Evolutionary conservation across 192 early-diverging fungal species (phyloP).

Genomic region (Backusella morwellensis): DNA sequence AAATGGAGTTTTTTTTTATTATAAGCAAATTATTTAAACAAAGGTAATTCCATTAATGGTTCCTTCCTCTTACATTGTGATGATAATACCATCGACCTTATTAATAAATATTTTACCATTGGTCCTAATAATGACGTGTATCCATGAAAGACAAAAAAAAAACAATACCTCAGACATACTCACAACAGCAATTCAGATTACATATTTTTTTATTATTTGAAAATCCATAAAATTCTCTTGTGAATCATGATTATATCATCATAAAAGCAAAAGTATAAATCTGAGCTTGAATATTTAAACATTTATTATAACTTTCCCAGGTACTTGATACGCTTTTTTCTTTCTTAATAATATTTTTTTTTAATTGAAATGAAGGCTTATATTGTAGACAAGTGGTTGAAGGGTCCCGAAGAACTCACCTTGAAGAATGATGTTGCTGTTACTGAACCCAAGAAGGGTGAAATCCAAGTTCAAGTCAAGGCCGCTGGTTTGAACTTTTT

Average conservation of each 20-base stretch:
- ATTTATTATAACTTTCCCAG: constrained; percentile 1
- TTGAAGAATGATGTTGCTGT: constrained; percentile 56
- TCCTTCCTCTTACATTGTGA: too few relatives aligned
- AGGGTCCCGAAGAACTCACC: constrained; percentile 41
- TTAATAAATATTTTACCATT: background rate
- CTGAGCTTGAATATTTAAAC: background rate
- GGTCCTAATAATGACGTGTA: background rate
- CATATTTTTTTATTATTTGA: background rate
- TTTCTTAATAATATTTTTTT: background rate
- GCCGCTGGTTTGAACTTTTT: constrained; percentile 73
- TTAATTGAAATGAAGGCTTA: constrained; percentile 29
- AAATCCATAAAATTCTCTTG: background rate
- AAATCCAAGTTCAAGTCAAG: constrained; percentile 66
- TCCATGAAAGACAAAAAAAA: background rate
- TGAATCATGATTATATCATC: constrained; percentile 6
- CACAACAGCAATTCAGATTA: background rate
- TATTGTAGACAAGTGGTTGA: constrained; percentile 34
- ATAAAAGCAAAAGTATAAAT: background rate
- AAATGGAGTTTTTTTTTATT: too few relatives aligned
- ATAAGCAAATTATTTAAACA: too few relatives aligned
- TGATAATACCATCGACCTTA: too few relatives aligned
- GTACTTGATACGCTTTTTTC: background rate
- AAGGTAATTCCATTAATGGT: too few relatives aligned
- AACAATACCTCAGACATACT: background rate
- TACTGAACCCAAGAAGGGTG: constrained; percentile 49